These are phyloP conservation scores for Gnaphalium uliginosum DNA, from an alignment of 129 eudicot genomes.

Conservation along the genomic window DNA sequence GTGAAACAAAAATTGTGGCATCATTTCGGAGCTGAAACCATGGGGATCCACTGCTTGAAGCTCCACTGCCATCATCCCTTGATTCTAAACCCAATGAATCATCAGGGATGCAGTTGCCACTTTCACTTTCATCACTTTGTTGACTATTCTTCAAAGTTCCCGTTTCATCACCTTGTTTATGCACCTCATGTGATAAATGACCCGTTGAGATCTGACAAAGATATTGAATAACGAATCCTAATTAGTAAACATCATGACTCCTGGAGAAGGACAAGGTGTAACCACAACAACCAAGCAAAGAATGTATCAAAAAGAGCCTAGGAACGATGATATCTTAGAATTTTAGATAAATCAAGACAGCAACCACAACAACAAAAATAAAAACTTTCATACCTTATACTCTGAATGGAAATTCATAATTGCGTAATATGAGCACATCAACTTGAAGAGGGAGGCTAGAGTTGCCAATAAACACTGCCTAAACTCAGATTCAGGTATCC, in stretches of 20 bases:
- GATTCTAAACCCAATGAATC: conserved; percentile 42
- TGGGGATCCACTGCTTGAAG: conserved; percentile 95
- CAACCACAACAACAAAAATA: conserved; percentile 2
- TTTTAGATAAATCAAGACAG: conserved; percentile 17
- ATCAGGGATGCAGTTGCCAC: conserved; percentile 23
- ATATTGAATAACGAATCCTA: conserved; percentile 23
- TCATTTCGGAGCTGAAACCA: conserved; percentile 87
- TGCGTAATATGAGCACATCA: conserved; percentile 82
- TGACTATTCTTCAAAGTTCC: conserved; percentile 33
- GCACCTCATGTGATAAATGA: conserved; percentile 32
- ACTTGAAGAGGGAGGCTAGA: conserved; percentile 70
- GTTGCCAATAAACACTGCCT: conserved; percentile 83
- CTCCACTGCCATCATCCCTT: conserved; percentile 65
- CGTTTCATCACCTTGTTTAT: conserved; percentile 39
- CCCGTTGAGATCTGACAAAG: conserved; percentile 39
- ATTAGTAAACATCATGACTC: conserved; percentile 9
- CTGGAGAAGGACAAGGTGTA: neutral
- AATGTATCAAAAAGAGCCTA: neutral
- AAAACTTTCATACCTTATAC: conserved; percentile 47
- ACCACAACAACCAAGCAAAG: neutral
- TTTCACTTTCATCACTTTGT: conserved; percentile 38
- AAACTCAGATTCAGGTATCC: conserved; percentile 91
- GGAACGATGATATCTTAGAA: neutral
- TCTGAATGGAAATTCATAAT: conserved; percentile 82
- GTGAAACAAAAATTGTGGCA: conserved; percentile 73